A percentile compares a stretch with the other conserved stretches of the same genome.
These are phyloP conservation scores for Exophiala aquamarina DNA, from an alignment of 2,329 filamentous ascomycete species.

Conservation along the genomic window DNA sequence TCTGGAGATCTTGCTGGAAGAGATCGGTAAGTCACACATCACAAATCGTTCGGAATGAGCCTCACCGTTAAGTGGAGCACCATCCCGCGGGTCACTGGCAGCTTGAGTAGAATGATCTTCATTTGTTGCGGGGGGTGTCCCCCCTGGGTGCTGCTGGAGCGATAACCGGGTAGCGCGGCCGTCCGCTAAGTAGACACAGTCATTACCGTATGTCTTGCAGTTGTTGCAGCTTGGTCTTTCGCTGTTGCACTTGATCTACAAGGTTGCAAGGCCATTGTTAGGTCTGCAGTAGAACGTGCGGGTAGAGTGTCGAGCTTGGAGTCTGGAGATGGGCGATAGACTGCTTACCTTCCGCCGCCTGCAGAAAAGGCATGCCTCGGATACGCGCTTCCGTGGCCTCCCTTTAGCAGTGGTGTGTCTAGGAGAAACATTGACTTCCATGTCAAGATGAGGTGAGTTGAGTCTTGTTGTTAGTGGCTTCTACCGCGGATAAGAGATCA, in stretches of 20 bases:
- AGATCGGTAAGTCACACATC: neutral
- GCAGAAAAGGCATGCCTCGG: constrained; percentile 5
- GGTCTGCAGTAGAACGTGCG: too few species aligned
- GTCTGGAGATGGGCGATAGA: neutral
- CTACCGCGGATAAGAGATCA: neutral
- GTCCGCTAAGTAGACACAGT: neutral
- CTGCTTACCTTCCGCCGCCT: constrained; percentile 3
- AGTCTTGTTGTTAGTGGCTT: too few species aligned
- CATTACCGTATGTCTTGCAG: constrained; percentile 3
- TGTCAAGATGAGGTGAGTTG: neutral
- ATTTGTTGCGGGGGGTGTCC: too few species aligned
- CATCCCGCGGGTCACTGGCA: too few species aligned
- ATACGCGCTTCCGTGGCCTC: constrained; percentile 8
- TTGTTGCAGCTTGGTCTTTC: constrained; percentile 1
- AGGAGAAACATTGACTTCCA: neutral
- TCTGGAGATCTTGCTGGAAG: neutral
- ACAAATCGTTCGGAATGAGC: neutral
- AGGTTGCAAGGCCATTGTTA: neutral
- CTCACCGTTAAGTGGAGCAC: too few species aligned
- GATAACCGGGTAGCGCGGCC: too few species aligned
- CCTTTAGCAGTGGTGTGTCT: constrained; percentile 3
- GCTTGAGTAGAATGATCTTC: too few species aligned
- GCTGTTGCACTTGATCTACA: constrained; percentile 5
- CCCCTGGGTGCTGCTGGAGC: too few species aligned
- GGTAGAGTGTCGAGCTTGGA: neutral